Base-by-base conservation (phyloP, 768 basidiomycete species). In the Mycena haematopus region DNA sequence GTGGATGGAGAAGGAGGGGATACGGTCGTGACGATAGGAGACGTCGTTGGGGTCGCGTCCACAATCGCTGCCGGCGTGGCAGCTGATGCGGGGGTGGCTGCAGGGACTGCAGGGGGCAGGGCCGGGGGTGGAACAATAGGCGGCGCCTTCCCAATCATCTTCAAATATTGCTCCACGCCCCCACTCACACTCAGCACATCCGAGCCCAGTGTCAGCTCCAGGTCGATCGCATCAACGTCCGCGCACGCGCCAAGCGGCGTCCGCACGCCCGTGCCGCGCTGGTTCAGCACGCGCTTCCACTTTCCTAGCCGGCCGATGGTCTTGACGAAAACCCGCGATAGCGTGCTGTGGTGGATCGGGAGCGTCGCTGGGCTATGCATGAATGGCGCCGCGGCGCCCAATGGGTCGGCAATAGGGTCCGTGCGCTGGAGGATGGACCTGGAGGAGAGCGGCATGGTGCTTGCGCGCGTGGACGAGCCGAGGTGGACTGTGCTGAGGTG, bases 281-380 rank as follows among this genome's bases (percentile, higher is more conserved):
- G 76, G 66, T 90, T 87, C 54, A 95, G 73, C 29, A 91, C 92
- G 7, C 93, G 86, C 69, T 84, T 91, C 91, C 93, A 91, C 11
- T 90, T 79, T 1, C 93, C 93, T 19, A 96, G 76, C 6, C 90
- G 84, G 6, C 93, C 92, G 29, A 95, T 87, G 3, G 93, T 93
- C 75, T 87, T 90, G 56, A 91, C 88, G 50, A 95, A 84, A 13
- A 84, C 91, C 1, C 92, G 84, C 0, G 91, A 92, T 17, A 95
- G 77, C 0, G 87, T 80, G 68, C 81, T 86, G 56, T 89, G 86
- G 27, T 85, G 84, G 40, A 80, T 77, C 1, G 87, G 83, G 14
- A 86, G 75, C 8, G 81, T 70, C 1, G 79, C 74, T 8, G 83
- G 72, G 11, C 79, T 78, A 46, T 81, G 77, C 6, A 77, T 71